These are phyloP conservation scores for Gigaspora rosea DNA, from an alignment of 192 early-diverging fungal species.

Conservation along the genomic window DNA sequence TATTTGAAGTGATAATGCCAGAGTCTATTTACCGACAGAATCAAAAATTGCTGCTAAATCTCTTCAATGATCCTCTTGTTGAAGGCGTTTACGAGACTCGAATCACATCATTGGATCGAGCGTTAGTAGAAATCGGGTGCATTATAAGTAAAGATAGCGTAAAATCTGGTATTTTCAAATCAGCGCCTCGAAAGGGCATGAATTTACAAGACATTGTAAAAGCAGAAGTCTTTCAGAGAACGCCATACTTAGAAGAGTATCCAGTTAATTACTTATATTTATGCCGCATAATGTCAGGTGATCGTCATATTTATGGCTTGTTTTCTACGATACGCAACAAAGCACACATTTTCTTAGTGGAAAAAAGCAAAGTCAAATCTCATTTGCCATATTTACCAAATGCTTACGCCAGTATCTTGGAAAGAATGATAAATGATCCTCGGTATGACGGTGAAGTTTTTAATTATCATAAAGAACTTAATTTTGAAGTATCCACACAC, in stretches of 20 bases:
- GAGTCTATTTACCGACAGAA: conserved; percentile 78
- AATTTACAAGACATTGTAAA: conserved; percentile 45
- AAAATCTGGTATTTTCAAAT: conserved; percentile 40
- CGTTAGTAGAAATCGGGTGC: conserved; percentile 78
- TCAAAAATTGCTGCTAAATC: conserved; percentile 68
- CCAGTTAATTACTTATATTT: conserved; percentile 69
- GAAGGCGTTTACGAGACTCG: conserved; percentile 96
- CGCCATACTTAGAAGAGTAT: conserved; percentile 40
- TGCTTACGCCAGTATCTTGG: background rate
- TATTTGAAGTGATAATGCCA: conserved; percentile 83
- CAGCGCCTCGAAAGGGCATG: conserved; percentile 39
- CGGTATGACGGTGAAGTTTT: background rate
- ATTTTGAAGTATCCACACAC: background rate
- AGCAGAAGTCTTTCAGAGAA: conserved; percentile 26
- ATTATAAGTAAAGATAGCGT: conserved; percentile 42
- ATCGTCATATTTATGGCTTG: conserved; percentile 70
- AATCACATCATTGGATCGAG: conserved; percentile 76
- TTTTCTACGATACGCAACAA: conserved; percentile 59
- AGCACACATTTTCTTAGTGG: conserved; percentile 77
- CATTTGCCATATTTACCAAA: background rate
- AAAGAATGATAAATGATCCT: background rate
- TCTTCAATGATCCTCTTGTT: conserved; percentile 85
- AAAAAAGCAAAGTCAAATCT: conserved; percentile 42
- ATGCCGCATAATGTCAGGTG: conserved; percentile 68
- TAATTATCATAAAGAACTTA: background rate